Percentiles rank a stretch among this genome's conserved stretches.
These are phyloP conservation scores for Suhomyces pyralidae DNA, from an alignment of 805 yeast genomes.

Conservation along the genomic window DNA sequence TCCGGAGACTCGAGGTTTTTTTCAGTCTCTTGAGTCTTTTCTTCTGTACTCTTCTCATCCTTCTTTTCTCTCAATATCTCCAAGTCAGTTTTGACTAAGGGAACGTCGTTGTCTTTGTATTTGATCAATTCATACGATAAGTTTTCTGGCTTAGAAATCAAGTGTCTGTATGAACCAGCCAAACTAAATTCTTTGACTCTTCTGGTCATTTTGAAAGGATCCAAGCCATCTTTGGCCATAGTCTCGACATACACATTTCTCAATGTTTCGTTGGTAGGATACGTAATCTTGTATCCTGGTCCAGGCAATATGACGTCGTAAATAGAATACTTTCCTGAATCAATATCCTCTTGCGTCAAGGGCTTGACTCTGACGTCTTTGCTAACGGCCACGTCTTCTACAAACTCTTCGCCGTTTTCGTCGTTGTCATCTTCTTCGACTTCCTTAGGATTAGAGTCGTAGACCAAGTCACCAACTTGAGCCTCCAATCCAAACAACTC, in stretches of 20 bases:
- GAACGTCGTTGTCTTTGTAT: constrained; percentile 64
- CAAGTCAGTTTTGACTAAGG: constrained; percentile 76
- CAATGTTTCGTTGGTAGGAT: constrained; percentile 68
- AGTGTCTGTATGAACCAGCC: constrained; percentile 81
- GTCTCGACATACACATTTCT: constrained; percentile 60
- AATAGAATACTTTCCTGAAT: constrained; percentile 55
- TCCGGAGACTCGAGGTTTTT: neutral
- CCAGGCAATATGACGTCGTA: constrained; percentile 91
- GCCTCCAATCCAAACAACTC: constrained; percentile 65
- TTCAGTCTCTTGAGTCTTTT: neutral
- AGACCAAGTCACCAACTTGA: constrained; percentile 79
- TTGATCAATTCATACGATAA: constrained; percentile 60
- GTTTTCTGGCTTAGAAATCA: constrained; percentile 63
- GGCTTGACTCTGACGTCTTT: constrained; percentile 65
- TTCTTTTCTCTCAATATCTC: constrained; percentile 33
- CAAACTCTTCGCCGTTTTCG: constrained; percentile 56
- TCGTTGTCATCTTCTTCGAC: constrained; percentile 31
- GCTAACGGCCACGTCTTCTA: constrained; percentile 66
- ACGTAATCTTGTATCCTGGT: constrained; percentile 90
- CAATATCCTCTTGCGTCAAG: constrained; percentile 71
- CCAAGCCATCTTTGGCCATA: constrained; percentile 79
- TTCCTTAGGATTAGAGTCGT: constrained; percentile 26
- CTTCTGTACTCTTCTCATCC: constrained; percentile 9
- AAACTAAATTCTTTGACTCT: constrained; percentile 84
- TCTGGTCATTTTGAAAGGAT: constrained; percentile 82